Evolutionary conservation across 2,329 filamentous ascomycete species (phyloP).

Genomic region (Diaporthe helianthi): DNA sequence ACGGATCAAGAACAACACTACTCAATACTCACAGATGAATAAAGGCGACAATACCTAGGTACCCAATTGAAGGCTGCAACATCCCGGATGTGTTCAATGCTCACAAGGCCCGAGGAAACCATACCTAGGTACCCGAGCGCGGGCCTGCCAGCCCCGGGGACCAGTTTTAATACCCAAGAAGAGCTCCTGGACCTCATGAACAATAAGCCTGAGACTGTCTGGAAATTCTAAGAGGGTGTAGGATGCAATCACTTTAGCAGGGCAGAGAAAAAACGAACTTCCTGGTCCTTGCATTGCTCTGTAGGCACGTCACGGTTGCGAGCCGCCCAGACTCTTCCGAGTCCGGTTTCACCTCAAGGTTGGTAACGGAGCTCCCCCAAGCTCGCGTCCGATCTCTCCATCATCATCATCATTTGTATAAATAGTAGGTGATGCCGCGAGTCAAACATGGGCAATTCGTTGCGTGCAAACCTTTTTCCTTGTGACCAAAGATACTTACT

Average conservation of each 20-base stretch:
- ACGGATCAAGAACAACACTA: too few relatives aligned
- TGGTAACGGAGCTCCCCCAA: conserved; percentile 14
- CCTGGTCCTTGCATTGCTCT: too few relatives aligned
- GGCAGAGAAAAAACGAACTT: too few relatives aligned
- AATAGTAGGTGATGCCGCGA: neutral
- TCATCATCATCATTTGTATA: conserved; percentile 9
- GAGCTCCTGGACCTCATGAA: neutral
- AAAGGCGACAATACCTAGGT: neutral
- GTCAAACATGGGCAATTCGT: neutral
- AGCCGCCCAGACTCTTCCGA: neutral
- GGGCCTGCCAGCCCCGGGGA: neutral
- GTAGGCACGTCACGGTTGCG: neutral
- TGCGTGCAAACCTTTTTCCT: neutral
- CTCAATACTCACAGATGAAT: neutral
- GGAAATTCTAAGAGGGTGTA: too few relatives aligned
- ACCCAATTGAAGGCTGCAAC: neutral
- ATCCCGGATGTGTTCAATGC: neutral
- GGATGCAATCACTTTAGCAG: too few relatives aligned
- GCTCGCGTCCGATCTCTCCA: conserved; percentile 6
- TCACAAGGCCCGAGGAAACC: neutral
- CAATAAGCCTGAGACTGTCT: too few relatives aligned
- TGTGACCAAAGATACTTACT: too few relatives aligned
- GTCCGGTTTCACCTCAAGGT: conserved; percentile 24
- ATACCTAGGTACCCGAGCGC: neutral
- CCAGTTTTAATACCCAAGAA: neutral